Evolutionary conservation across 1,139 yeast genomes (phyloP).

Genomic region (Taphrina confusa): DNA sequence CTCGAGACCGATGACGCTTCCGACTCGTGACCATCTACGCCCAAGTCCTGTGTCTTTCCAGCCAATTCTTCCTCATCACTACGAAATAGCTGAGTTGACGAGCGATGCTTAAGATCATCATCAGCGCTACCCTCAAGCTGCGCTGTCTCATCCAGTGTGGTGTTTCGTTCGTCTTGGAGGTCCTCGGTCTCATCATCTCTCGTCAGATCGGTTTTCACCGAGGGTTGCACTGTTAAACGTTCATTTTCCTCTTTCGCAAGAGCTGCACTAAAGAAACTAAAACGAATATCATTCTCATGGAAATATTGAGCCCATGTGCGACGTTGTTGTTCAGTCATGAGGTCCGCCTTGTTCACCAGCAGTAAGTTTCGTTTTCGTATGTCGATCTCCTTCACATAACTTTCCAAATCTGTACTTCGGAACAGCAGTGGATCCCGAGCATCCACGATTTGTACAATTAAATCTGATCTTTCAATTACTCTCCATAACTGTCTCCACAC

Average conservation of each 20-base stretch:
- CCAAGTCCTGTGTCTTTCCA: no score
- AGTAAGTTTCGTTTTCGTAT: constrained; percentile 71
- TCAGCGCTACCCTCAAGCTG: no score
- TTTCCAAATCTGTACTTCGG: constrained; percentile 85
- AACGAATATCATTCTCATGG: constrained; percentile 64
- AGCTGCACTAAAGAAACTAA: constrained; percentile 90
- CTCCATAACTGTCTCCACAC: constrained; percentile 99
- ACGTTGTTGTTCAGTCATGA: constrained; percentile 75
- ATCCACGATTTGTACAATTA: constrained; percentile 95
- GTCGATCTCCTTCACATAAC: constrained; percentile 73
- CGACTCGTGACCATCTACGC: no score
- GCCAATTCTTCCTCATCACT: constrained; percentile 5
- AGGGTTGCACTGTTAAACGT: background rate
- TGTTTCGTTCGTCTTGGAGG: background rate
- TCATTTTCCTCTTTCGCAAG: constrained; percentile 52
- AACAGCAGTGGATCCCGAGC: constrained; percentile 91
- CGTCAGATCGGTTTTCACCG: background rate
- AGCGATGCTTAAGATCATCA: no score
- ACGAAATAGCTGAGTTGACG: no score
- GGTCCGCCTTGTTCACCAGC: constrained; percentile 91
- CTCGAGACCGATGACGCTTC: no score
- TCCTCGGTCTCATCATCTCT: background rate
- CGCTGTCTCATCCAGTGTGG: background rate
- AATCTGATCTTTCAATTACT: constrained; percentile 91
- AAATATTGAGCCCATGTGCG: constrained; percentile 85